These are phyloP conservation scores for Quercus alba DNA, from an alignment of 306 rosid genomes.

Conservation along the genomic window DNA sequence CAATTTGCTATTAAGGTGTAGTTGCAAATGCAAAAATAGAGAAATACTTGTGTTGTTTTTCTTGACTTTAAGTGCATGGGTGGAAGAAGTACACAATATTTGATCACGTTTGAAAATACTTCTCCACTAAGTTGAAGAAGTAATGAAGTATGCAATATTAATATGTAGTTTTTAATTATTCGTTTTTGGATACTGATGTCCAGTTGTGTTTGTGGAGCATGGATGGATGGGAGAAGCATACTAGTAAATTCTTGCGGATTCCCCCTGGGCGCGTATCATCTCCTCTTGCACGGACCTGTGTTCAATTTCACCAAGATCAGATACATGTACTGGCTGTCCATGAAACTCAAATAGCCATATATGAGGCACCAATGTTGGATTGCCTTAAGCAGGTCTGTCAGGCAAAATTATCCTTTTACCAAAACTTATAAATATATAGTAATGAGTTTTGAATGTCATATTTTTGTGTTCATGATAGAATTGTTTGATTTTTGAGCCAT, in stretches of 20 bases:
- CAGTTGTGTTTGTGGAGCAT: slow-evolving; percentile 96
- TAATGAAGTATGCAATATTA: background rate
- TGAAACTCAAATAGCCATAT: slow-evolving; percentile 93
- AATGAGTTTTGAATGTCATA: background rate
- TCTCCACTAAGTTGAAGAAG: background rate
- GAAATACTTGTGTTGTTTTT: background rate
- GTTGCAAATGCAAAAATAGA: background rate
- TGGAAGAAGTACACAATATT: too few species aligned
- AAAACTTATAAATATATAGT: background rate
- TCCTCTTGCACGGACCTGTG: slow-evolving; percentile 77
- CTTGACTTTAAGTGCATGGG: background rate
- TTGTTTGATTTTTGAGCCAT: background rate
- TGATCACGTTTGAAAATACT: too few species aligned
- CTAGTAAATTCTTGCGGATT: slow-evolving; percentile 63
- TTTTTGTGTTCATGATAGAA: background rate
- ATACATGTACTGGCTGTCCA: slow-evolving; percentile 82
- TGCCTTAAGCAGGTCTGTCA: slow-evolving; percentile 75
- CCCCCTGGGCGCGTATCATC: slow-evolving; percentile 66
- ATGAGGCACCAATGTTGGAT: slow-evolving; percentile 82
- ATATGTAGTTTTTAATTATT: background rate
- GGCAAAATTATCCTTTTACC: background rate
- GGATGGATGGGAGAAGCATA: slow-evolving; percentile 92
- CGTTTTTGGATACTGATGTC: slow-evolving; percentile 17
- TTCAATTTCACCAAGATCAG: slow-evolving; percentile 92
- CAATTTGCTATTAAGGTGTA: background rate